Evolutionary conservation across 192 early-diverging fungal species (phyloP).

Genomic region (Irineochytrium annulatum): DNA sequence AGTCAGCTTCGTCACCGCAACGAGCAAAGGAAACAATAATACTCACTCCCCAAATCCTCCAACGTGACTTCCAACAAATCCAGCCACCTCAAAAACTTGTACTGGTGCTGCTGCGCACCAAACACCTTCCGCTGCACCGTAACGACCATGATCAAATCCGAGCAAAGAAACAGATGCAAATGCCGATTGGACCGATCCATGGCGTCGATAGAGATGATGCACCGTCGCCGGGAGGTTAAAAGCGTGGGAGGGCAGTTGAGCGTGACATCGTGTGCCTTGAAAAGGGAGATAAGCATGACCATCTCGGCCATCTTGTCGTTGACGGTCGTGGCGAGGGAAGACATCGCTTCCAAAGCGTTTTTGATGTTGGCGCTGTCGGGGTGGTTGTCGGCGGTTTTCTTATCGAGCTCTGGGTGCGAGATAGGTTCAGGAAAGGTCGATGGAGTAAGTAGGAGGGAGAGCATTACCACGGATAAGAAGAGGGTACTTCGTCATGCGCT

Average conservation of each 20-base stretch:
- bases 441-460: not conserved
- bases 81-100: conserved; percentile 43
- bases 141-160: conserved; percentile 45
- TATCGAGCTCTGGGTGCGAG: conserved; percentile 38
- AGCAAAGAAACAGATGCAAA: conserved; percentile 36
- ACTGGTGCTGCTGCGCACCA: conserved; percentile 18
- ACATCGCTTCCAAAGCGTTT: conserved; percentile 40
- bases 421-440: not conserved
- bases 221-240: conserved; percentile 38
- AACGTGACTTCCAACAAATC: conserved; percentile 42
- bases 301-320: conserved; percentile 54
- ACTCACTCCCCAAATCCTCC: conserved; percentile 29
- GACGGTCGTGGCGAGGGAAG: conserved; percentile 37
- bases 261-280: conserved; percentile 49
- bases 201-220: conserved; percentile 45
- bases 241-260: conserved; percentile 51
- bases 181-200: conserved; percentile 21
- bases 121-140: not conserved
- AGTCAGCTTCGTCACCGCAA: not conserved
- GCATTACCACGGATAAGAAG: conserved; percentile 35
- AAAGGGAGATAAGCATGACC: conserved; percentile 42
- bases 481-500: conserved; percentile 41
- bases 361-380: conserved; percentile 41
- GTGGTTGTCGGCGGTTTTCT: conserved; percentile 42
- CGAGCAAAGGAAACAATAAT: not conserved